phyloP scores from a whole-genome alignment of 2,329 filamentous ascomycete species.

The Aspergillus sergii region DNA sequence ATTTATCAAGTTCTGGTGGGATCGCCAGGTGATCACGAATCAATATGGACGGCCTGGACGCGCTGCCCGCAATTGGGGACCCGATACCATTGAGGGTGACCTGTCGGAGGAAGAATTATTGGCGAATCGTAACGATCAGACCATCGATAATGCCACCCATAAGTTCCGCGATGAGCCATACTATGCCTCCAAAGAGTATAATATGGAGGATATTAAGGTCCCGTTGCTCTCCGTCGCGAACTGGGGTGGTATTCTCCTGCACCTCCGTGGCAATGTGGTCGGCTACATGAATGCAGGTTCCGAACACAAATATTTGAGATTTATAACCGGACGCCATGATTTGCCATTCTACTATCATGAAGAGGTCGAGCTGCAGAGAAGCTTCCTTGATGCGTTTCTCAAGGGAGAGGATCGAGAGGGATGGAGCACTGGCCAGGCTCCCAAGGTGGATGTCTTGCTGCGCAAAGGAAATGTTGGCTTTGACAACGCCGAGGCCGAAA shows the following conservation, averaged over 20 bases:
- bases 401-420: constrained; percentile 63
- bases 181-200: constrained; percentile 67
- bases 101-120: constrained; percentile 37
- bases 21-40: constrained; percentile 66
- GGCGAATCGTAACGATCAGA: constrained; percentile 45
- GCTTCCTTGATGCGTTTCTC: constrained; percentile 71
- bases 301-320: constrained; percentile 67
- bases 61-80: constrained; percentile 55
- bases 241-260: constrained; percentile 71
- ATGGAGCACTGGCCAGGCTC: constrained; percentile 54
- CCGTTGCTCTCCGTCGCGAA: constrained; percentile 69
- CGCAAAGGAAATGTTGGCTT: constrained; percentile 69
- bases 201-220: constrained; percentile 62
- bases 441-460: constrained; percentile 63
- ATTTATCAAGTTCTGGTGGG: constrained; percentile 69
- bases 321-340: constrained; percentile 71
- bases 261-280: constrained; percentile 69
- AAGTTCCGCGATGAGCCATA: constrained; percentile 65
- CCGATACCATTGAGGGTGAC: constrained; percentile 46
- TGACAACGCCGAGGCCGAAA: constrained; percentile 65
- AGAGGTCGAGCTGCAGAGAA: constrained; percentile 67
- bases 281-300: constrained; percentile 67
- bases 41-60: constrained; percentile 65
- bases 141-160: constrained; percentile 51
- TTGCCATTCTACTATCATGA: constrained; percentile 72